Percentiles rank a stretch among this genome's conserved stretches.
phyloP scores from a whole-genome alignment of 1,284 basidiomycete species.

The Gymnopus androsaceus region DNA sequence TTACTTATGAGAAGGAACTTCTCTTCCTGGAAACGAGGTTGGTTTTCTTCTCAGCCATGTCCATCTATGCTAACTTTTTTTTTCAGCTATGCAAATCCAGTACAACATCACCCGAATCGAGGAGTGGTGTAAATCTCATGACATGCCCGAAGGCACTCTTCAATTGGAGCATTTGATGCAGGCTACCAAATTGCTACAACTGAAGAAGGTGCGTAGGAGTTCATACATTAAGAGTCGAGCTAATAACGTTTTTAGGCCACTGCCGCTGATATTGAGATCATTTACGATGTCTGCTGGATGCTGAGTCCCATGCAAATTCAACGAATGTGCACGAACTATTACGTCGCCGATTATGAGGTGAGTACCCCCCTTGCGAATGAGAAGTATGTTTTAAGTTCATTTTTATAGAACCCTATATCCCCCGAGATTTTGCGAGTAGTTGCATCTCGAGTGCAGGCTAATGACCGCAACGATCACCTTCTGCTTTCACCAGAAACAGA shows the following conservation, averaged over 20 bases:
- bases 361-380: constrained; percentile 19
- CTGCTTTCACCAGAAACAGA: constrained; percentile 93
- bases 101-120: constrained; percentile 99
- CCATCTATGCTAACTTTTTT: not conserved
- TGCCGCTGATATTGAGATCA: constrained; percentile 94
- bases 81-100: constrained; percentile 95
- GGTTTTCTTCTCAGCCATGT: constrained; percentile 24
- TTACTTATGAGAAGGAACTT: constrained; percentile 98
- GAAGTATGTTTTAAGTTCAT: constrained; percentile 4
- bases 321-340: constrained; percentile 97
- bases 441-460: constrained; percentile 88
- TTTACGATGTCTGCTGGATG: constrained; percentile 99
- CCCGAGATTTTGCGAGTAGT: constrained; percentile 97
- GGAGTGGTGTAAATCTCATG: constrained; percentile 96
- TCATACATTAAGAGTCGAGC: not conserved
- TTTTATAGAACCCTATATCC: constrained; percentile 84
- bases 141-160: constrained; percentile 98
- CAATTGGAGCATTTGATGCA: constrained; percentile 99
- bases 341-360: constrained; percentile 97
- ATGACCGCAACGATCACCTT: constrained; percentile 94
- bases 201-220: constrained; percentile 82
- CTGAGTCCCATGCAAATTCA: constrained; percentile 99
- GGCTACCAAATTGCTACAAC: constrained; percentile 95
- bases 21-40: constrained; percentile 99
- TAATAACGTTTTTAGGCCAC: constrained; percentile 61